Conservation (phyloP, 2,329 filamentous ascomycete species). For the Fusarium sp. region DNA sequence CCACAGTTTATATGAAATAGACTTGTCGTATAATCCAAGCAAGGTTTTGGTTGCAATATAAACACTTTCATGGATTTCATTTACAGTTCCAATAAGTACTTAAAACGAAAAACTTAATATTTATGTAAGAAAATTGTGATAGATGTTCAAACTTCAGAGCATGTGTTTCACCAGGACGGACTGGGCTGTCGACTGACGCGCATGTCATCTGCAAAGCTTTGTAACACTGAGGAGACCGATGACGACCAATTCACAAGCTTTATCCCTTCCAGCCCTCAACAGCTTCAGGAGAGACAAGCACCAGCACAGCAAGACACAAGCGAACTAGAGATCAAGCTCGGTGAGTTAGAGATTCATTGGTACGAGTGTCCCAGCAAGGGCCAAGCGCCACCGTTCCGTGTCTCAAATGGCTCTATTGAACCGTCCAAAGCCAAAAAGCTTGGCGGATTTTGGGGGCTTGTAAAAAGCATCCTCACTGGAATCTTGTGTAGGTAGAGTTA, state of each 20-base stretch:
- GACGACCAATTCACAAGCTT: conserved; percentile 22
- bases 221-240: conserved; percentile 6
- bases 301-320: conserved; percentile 23
- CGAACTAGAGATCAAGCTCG: conserved; percentile 22
- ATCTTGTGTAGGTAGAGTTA: conserved; percentile 2
- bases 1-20: background rate
- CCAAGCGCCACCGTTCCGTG: conserved; percentile 35
- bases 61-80: background rate
- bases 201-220: conserved; percentile 33
- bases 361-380: conserved; percentile 20
- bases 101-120: background rate
- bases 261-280: conserved; percentile 19
- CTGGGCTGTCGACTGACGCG: conserved; percentile 20
- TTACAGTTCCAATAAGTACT: background rate
- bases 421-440: conserved; percentile 18
- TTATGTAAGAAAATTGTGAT: background rate
- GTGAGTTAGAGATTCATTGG: conserved; percentile 35
- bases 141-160: background rate
- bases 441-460: conserved; percentile 23
- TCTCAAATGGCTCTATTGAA: conserved; percentile 21
- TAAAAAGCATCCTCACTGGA: conserved; percentile 1
- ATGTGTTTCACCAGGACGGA: conserved; percentile 6
- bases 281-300: conserved; percentile 18
- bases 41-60: background rate
- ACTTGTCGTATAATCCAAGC: background rate